Evolutionary conservation across 352 stramenopile species (phyloP).

Genomic region (Pythium rhizo-oryzae): DNA sequence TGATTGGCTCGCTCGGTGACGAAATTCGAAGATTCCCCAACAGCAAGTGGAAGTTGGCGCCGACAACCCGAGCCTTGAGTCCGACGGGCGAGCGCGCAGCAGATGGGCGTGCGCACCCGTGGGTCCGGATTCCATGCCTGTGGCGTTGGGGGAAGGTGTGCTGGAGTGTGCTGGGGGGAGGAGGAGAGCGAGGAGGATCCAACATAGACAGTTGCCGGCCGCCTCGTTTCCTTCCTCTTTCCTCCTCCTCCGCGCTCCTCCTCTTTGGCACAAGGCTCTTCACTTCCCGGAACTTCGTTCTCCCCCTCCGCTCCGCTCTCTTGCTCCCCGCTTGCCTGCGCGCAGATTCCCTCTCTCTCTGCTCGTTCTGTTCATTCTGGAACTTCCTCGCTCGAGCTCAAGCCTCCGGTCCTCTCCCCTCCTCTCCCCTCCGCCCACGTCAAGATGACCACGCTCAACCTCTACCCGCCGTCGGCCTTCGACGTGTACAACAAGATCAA

Average conservation of each 20-base stretch:
- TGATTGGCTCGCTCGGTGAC: conserved; percentile 9
- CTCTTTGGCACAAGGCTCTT: not conserved
- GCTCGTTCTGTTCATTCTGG: conserved; percentile 4
- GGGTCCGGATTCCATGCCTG: not conserved
- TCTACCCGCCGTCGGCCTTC: conserved; percentile 27
- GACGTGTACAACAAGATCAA: conserved; percentile 30
- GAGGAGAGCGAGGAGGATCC: not conserved
- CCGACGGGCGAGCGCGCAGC: not conserved
- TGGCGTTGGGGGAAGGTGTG: not conserved
- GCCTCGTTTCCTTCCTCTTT: not conserved
- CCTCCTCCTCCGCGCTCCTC: not conserved
- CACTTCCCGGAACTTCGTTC: not conserved
- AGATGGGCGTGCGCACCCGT: not conserved
- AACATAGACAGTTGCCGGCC: conserved; percentile 2
- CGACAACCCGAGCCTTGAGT: not conserved
- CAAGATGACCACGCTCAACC: conserved; percentile 15
- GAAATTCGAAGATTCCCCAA: conserved; percentile 6
- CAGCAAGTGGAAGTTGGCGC: not conserved
- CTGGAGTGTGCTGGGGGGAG: not conserved
- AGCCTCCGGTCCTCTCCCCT: not conserved
- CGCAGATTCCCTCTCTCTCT: not conserved
- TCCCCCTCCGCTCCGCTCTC: not conserved
- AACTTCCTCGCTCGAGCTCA: conserved; percentile 11
- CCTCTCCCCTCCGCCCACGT: not conserved
- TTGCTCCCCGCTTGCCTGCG: not conserved